These are phyloP conservation scores for Jackrogersella multiformis DNA, from an alignment of 495 filamentous ascomycete species.

Conservation along the genomic window DNA sequence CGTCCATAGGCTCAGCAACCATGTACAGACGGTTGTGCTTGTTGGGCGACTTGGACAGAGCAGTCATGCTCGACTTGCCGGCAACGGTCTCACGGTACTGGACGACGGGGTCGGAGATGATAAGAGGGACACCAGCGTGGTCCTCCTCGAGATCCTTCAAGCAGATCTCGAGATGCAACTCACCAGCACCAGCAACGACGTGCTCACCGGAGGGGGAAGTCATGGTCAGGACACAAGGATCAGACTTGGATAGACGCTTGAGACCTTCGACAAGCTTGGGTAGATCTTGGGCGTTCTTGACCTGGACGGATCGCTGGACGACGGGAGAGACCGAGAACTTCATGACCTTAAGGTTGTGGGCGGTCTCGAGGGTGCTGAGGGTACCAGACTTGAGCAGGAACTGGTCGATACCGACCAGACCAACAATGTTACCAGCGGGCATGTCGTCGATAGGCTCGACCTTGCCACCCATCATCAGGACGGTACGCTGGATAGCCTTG, in stretches of 20 bases:
- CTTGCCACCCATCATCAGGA: slow-evolving; percentile 99
- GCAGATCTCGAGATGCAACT: slow-evolving; percentile 99
- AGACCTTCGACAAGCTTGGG: slow-evolving; percentile 99
- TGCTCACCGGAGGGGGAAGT: slow-evolving; percentile 96
- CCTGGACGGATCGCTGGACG: slow-evolving; percentile 97
- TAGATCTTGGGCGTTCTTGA: slow-evolving; percentile 99
- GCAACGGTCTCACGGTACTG: slow-evolving; percentile 96
- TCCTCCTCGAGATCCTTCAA: slow-evolving; percentile 99
- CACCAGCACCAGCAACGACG: slow-evolving; percentile 98
- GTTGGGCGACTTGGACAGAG: slow-evolving; percentile 99
- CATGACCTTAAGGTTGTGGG: slow-evolving; percentile 99
- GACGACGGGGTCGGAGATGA: slow-evolving; percentile 96
- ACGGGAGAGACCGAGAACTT: slow-evolving; percentile 99
- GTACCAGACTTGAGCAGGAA: slow-evolving; percentile 99
- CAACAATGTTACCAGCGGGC: slow-evolving; percentile 98
- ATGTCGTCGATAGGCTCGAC: slow-evolving; percentile 99
- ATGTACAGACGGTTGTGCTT: slow-evolving; percentile 99
- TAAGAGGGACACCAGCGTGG: slow-evolving; percentile 97
- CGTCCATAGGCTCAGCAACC: slow-evolving; percentile 83
- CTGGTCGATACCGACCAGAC: slow-evolving; percentile 99
- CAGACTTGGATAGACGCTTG: slow-evolving; percentile 99
- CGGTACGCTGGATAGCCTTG: slow-evolving; percentile 99
- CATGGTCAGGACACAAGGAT: slow-evolving; percentile 93
- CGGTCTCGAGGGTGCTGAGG: slow-evolving; percentile 94
- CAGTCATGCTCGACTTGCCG: slow-evolving; percentile 85